Evolutionary conservation across 1,139 yeast species (phyloP).

Genomic region (Yamadazyma epiphylla): DNA sequence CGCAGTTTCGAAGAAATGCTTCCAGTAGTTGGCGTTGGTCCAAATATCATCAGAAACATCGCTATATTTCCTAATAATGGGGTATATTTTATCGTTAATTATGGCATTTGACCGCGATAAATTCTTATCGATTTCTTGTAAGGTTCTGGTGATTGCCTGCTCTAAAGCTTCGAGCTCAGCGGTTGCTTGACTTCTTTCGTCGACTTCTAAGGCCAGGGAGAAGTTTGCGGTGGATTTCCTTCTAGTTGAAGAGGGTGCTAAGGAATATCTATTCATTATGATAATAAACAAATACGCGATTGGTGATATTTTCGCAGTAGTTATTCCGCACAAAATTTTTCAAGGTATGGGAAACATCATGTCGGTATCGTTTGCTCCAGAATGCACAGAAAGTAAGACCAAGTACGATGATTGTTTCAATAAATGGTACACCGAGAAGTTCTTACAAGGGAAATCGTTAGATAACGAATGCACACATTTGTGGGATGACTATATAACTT

Average conservation of each 20-base stretch:
- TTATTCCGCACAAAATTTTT: not conserved
- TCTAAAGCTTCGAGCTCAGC: conserved; percentile 70
- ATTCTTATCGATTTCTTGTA: conserved; percentile 78
- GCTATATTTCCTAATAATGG: conserved; percentile 59
- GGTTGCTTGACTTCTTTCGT: conserved; percentile 28
- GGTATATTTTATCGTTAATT: conserved; percentile 58
- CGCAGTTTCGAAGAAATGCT: conserved; percentile 68
- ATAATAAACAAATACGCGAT: not conserved
- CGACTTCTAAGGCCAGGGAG: conserved; percentile 6
- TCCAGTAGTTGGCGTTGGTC: conserved; percentile 68
- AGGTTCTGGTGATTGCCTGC: conserved; percentile 72
- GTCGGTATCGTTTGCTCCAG: conserved; percentile 96
- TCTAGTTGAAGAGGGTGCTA: conserved; percentile 37
- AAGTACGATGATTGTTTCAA: conserved; percentile 91
- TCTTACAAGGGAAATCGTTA: conserved; percentile 64
- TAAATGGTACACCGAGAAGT: conserved; percentile 92
- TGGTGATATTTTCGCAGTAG: not conserved
- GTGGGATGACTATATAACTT: conserved; percentile 83
- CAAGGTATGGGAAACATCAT: conserved; percentile 68
- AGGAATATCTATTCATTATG: conserved; percentile 37
- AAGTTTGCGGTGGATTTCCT: conserved; percentile 28
- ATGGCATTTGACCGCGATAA: conserved; percentile 61
- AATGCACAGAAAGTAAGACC: conserved; percentile 83
- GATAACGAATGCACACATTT: conserved; percentile 87
- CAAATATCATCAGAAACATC: conserved; percentile 52